Percentiles rank a stretch among this genome's conserved stretches.
phyloP scores from a whole-genome alignment of 345 rosid genomes.

The Linum tenue region DNA sequence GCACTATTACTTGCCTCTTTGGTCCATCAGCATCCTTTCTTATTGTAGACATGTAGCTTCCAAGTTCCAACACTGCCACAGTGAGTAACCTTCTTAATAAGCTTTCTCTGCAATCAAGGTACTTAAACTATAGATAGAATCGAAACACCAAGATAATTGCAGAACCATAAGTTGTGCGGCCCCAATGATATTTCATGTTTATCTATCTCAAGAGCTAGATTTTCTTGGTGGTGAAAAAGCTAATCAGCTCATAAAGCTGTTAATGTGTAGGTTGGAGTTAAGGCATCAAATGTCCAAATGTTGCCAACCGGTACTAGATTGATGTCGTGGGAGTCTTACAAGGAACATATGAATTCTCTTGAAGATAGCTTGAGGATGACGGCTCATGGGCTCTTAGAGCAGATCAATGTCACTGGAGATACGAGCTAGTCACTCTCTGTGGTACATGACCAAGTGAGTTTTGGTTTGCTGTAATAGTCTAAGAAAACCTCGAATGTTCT shows the following conservation, averaged over 20 bases:
- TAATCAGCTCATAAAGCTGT: too few species aligned
- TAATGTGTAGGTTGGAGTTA: slow-evolving; percentile 18
- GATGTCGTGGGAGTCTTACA: slow-evolving; percentile 19
- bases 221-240: too few species aligned
- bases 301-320: slow-evolving; percentile 10
- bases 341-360: slow-evolving; percentile 18
- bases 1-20: slow-evolving; percentile 19
- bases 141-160: too few species aligned
- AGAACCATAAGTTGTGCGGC: too few species aligned
- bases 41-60: slow-evolving; percentile 23
- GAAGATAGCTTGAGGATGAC: slow-evolving; percentile 16
- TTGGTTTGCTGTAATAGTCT: background rate
- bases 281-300: slow-evolving; percentile 17
- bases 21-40: slow-evolving; percentile 27
- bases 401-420: slow-evolving; percentile 24
- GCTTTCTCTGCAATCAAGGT: background rate
- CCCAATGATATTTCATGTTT: too few species aligned
- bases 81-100: slow-evolving; percentile 3
- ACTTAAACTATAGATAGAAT: too few species aligned
- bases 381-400: slow-evolving; percentile 19
- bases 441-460: slow-evolving; percentile 22
- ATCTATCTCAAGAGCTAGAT: too few species aligned
- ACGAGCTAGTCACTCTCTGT: slow-evolving; percentile 15
- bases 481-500: too few species aligned
- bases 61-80: slow-evolving; percentile 16